Evolutionary conservation across 2,329 filamentous ascomycete genomes (phyloP).

Genomic region (Trichoderma sp.): DNA sequence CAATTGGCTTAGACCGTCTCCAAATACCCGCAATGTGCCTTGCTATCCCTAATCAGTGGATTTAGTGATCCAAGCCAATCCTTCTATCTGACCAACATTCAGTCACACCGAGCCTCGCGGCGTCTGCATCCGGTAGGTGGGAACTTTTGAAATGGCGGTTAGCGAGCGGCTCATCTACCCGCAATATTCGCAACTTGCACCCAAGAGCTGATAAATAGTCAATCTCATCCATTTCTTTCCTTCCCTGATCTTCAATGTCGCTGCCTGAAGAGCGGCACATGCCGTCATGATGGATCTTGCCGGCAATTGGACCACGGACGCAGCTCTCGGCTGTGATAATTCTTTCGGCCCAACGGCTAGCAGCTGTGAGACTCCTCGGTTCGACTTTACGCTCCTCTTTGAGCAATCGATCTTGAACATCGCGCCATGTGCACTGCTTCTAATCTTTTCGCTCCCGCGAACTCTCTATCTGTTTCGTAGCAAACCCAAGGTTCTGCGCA

Average conservation of each 20-base stretch:
- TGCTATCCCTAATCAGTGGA: not conserved
- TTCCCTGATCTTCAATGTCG: not conserved
- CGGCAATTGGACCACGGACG: not conserved
- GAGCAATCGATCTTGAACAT: slow-evolving; percentile 22
- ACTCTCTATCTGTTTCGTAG: not conserved
- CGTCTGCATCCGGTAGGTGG: not conserved
- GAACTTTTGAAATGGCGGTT: not conserved
- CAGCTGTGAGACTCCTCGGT: not conserved
- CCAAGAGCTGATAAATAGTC: not conserved
- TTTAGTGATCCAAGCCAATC: not conserved
- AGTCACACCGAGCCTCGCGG: not conserved
- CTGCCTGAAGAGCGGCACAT: not conserved
- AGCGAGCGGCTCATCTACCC: not conserved
- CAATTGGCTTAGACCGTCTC: not conserved
- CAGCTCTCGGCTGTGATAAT: slow-evolving; percentile 20
- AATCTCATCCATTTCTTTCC: not conserved
- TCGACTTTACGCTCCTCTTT: slow-evolving; percentile 26
- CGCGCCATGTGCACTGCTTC: not conserved
- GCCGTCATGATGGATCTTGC: not conserved
- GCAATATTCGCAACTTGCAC: not conserved
- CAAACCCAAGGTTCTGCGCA: slow-evolving; percentile 6
- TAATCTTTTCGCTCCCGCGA: not conserved
- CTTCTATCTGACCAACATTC: not conserved
- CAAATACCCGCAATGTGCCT: not conserved
- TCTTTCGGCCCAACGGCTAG: slow-evolving; percentile 14